Conservation (phyloP, 371 early-diverging fungal species). For the Chytridium lagenaria region DNA sequence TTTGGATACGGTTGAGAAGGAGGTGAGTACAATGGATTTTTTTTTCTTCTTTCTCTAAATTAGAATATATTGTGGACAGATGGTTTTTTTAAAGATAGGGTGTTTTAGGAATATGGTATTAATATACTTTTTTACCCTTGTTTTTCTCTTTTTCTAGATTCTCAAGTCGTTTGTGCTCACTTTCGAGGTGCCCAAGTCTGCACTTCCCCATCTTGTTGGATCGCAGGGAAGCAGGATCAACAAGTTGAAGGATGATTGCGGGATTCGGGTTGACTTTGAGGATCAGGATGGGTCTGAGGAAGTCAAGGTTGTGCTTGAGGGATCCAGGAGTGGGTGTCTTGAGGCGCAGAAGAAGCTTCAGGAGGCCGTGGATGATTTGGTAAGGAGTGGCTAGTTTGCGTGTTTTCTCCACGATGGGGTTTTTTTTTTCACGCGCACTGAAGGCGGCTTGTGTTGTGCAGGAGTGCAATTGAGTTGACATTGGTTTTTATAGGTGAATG, state of each 20-base stretch:
- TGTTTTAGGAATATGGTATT: no score
- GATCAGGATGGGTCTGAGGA: conserved; percentile 30
- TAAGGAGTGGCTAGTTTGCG: no score
- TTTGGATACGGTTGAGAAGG: conserved; percentile 66
- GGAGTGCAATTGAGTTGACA: neutral
- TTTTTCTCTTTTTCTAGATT: conserved; percentile 34
- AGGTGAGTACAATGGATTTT: conserved; percentile 50
- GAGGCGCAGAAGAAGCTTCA: conserved; percentile 39
- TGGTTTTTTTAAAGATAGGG: no score
- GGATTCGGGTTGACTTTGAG: conserved; percentile 71
- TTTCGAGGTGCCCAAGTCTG: conserved; percentile 65
- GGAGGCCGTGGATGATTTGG: conserved; percentile 50
- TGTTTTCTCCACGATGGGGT: no score
- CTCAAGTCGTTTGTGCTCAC: conserved; percentile 52
- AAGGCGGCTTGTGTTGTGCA: conserved; percentile 34
- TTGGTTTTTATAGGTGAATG: conserved; percentile 33
- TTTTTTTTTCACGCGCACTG: no score
- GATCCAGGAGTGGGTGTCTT: conserved; percentile 54
- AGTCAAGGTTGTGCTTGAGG: conserved; percentile 66
- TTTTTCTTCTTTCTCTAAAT: neutral
- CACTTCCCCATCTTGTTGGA: conserved; percentile 77
- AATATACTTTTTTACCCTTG: neutral
- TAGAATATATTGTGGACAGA: no score
- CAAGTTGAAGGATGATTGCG: conserved; percentile 67
- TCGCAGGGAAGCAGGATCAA: conserved; percentile 69